A percentile compares a stretch with the other conserved stretches of the same genome.
Conservation (phyloP, 108 stramenopile genomes). For the Halocafeteria seosinensis region DNA sequence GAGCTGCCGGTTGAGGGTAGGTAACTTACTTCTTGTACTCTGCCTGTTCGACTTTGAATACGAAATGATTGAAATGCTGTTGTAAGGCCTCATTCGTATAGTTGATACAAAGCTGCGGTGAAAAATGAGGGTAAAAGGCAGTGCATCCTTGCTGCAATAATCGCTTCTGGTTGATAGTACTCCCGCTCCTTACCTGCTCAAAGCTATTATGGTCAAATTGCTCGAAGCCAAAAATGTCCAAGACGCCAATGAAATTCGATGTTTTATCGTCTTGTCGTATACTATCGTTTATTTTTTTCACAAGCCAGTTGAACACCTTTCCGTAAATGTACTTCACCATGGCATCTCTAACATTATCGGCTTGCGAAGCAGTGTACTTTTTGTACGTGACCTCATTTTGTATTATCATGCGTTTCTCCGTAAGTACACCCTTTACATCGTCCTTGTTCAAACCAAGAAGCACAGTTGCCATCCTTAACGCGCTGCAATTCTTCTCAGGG, state of each 20-base stretch:
- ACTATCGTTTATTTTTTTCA: constrained; percentile 60
- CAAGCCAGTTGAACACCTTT: constrained; percentile 62
- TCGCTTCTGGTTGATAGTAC: no score
- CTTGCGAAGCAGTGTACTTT: constrained; percentile 42
- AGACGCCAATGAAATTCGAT: constrained; percentile 63
- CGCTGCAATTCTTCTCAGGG: constrained; percentile 23
- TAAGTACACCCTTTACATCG: constrained; percentile 46
- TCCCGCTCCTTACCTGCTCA: no score
- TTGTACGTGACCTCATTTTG: constrained; percentile 50
- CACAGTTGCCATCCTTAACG: no score
- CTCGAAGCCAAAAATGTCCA: constrained; percentile 99
- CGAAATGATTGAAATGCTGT: constrained; percentile 94
- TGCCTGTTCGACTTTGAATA: constrained; percentile 81
- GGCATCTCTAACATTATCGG: constrained; percentile 56
- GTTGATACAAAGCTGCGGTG: constrained; percentile 98
- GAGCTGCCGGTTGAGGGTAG: no score
- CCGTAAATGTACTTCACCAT: constrained; percentile 75
- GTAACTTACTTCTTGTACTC: no score
- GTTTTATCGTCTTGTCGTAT: constrained; percentile 27
- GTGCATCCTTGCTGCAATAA: no score
- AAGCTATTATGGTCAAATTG: constrained; percentile 81
- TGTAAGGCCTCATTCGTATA: constrained; percentile 94
- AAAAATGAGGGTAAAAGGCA: constrained; percentile 22
- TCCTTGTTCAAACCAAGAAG: constrained; percentile 47
- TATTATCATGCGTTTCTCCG: constrained; percentile 52